These are phyloP conservation scores for Aspergillus unguis DNA, from an alignment of 2,329 filamentous ascomycete species.

Conservation along the genomic window DNA sequence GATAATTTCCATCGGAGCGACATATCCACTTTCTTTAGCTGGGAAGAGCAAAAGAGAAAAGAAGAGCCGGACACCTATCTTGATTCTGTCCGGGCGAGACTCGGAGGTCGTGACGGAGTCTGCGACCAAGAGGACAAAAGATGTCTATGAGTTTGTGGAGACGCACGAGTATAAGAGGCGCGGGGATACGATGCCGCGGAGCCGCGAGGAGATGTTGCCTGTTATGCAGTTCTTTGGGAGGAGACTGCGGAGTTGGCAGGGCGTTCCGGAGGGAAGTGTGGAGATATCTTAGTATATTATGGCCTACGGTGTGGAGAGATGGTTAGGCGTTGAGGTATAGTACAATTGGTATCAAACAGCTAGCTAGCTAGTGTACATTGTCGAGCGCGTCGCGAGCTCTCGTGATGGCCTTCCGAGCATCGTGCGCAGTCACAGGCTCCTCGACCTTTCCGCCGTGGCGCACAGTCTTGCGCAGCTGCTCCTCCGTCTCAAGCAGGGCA, in stretches of 20 bases:
- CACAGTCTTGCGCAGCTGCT: conserved; percentile 47
- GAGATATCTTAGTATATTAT: conserved; percentile 31
- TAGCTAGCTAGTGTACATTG: conserved; percentile 13
- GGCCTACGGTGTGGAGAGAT: too few relatives aligned
- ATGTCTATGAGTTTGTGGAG: conserved; percentile 64
- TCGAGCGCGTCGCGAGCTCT: conserved; percentile 48
- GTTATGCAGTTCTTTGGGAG: conserved; percentile 72
- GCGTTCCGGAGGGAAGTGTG: conserved; percentile 46
- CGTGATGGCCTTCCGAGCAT: conserved; percentile 45
- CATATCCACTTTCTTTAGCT: conserved; percentile 39
- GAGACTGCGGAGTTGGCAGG: conserved; percentile 42
- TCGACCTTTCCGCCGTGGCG: conserved; percentile 41
- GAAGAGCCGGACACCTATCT: conserved; percentile 41
- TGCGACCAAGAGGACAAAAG: conserved; percentile 61
- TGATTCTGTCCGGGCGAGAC: conserved; percentile 42
- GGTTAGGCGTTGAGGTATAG: conserved; percentile 2
- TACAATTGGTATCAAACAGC: conserved; percentile 4
- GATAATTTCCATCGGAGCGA: conserved; percentile 44
- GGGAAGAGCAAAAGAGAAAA: conserved; percentile 17
- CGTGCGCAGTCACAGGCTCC: conserved; percentile 37
- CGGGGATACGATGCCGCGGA: conserved; percentile 79
- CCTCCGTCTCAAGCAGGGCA: conserved; percentile 55
- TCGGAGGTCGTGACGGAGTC: conserved; percentile 57
- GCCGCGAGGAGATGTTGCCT: conserved; percentile 80
- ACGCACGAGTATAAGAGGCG: conserved; percentile 66